Base-by-base conservation (phyloP, 345 rosid species). In the Brassica nigra region DNA sequence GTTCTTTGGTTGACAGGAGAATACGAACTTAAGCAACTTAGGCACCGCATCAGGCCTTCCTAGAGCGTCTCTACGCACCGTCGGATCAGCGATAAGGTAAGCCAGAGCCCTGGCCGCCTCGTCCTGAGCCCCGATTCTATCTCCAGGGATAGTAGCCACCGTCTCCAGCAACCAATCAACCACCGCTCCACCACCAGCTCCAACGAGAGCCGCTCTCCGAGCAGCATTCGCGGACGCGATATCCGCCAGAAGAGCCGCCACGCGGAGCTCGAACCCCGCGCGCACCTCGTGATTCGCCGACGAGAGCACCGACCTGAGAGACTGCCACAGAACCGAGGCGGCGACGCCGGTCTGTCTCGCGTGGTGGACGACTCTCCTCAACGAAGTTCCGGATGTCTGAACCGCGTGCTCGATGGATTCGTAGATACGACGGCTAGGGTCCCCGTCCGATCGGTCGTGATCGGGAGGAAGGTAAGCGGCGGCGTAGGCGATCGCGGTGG, bases 161-260 rank as follows among this genome's bases (percentile, higher is more conserved):
- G 94, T 90, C 84, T 95, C 96, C 74, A 95, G 86, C 84, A 93
- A 80, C 98, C 98, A 93, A 82, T 95, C 99, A 61, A 95, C 95
- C 69, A 95, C 98, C 71, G 85, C 88, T 36, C 99, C 99, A 8
- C 90, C 84, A 5, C 97, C 97, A 4, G 98, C 98, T 16, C 86
- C 89, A 2, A 95, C 98, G 20, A 95, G 75, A 28, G 99, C 97
- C 2, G 84, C 83, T 88, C 98, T 87, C 34, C 99, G 93, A 27
- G 82, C 83, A 5, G 87, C 88, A 84, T 88, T 95, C 0, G 97
- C 98, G 0, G 97, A 89, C 0, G 96, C 88, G 47, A 95, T 93
- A 78, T 95, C 99, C 0, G 97, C 99, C 68, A 95, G 79, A 70
- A 95, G 82, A 5, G 97, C 87, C 36, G 97, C 99, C 30, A 95